Evolutionary conservation across 331 rosid genomes (phyloP).

Genomic region (Malus hybrid): DNA sequence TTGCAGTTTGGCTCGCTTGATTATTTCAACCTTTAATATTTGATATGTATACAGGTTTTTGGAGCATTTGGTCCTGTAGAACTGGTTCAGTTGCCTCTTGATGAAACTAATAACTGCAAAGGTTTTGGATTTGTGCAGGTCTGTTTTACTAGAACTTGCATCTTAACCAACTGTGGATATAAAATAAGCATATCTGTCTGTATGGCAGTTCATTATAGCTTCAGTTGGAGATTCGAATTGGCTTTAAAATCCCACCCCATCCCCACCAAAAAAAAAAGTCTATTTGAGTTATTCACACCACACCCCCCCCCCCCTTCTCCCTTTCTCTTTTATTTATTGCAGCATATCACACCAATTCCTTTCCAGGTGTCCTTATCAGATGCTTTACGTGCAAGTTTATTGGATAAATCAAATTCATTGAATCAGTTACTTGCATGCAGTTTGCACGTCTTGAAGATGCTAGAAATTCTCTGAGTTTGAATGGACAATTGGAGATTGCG

Average conservation of each 20-base stretch:
- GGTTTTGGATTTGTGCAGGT: slow-evolving; percentile 99
- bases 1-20: neutral
- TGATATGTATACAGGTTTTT: slow-evolving; percentile 55
- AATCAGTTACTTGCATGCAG: slow-evolving; percentile 37
- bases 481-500: slow-evolving; percentile 86
- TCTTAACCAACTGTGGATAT: neutral
- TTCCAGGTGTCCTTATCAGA: neutral
- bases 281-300: too few species aligned
- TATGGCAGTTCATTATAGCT: neutral
- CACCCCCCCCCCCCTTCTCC: too few species aligned
- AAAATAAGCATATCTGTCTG: neutral
- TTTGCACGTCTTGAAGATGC: slow-evolving; percentile 90
- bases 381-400: slow-evolving; percentile 9
- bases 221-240: neutral
- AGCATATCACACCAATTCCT: neutral
- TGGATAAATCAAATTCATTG: neutral
- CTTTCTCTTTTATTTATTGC: neutral
- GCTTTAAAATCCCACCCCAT: too few species aligned
- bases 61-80: slow-evolving; percentile 97
- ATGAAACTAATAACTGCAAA: slow-evolving; percentile 82
- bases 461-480: slow-evolving; percentile 78
- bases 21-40: neutral
- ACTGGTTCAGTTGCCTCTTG: slow-evolving; percentile 88
- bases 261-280: too few species aligned
- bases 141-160: slow-evolving; percentile 3